Percentiles rank a stretch among this genome's conserved stretches.
Evolutionary conservation across 2,329 filamentous ascomycete species (phyloP).

Genomic region (Pseudogymnoascus sp.): DNA sequence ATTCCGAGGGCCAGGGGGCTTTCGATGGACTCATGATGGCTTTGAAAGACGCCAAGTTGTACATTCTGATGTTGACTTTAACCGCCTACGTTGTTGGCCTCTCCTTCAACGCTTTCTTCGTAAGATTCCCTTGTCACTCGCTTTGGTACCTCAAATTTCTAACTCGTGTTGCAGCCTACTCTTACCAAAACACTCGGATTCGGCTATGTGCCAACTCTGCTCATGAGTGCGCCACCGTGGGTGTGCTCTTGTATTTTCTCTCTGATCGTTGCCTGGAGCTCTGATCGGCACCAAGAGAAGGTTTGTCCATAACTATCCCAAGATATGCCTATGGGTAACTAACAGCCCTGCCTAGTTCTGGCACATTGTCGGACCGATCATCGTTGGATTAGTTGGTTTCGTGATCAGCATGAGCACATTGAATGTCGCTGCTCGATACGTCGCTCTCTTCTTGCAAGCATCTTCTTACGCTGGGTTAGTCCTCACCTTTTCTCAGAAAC

Average conservation of each 20-base stretch:
- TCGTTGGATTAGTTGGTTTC: conserved; percentile 25
- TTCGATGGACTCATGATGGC: conserved; percentile 51
- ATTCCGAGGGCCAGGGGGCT: conserved; percentile 40
- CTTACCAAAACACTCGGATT: conserved; percentile 45
- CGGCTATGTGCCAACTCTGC: conserved; percentile 41
- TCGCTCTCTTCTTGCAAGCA: conserved; percentile 28
- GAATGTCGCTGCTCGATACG: conserved; percentile 26
- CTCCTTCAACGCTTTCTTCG: conserved; percentile 52
- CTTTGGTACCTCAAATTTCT: neutral
- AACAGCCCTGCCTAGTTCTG: conserved; percentile 52
- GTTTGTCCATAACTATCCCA: conserved; percentile 41
- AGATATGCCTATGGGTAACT: conserved; percentile 43
- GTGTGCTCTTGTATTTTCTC: conserved; percentile 51
- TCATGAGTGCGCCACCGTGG: conserved; percentile 52
- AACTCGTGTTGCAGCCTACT: conserved; percentile 1
- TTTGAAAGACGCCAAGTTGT: conserved; percentile 53
- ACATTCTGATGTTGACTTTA: conserved; percentile 55
- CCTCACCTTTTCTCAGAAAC: conserved; percentile 34
- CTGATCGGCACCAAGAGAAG: conserved; percentile 42
- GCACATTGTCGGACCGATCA: conserved; percentile 26
- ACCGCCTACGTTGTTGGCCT: conserved; percentile 52
- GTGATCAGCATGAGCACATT: conserved; percentile 22
- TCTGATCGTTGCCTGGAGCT: conserved; percentile 46
- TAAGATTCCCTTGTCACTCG: conserved; percentile 21
- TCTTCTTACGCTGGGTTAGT: conserved; percentile 36